A percentile compares a stretch with the other conserved stretches of the same genome.
These are phyloP conservation scores for Cyclotella atomus DNA, from an alignment of 108 stramenopile species.

Conservation along the genomic window DNA sequence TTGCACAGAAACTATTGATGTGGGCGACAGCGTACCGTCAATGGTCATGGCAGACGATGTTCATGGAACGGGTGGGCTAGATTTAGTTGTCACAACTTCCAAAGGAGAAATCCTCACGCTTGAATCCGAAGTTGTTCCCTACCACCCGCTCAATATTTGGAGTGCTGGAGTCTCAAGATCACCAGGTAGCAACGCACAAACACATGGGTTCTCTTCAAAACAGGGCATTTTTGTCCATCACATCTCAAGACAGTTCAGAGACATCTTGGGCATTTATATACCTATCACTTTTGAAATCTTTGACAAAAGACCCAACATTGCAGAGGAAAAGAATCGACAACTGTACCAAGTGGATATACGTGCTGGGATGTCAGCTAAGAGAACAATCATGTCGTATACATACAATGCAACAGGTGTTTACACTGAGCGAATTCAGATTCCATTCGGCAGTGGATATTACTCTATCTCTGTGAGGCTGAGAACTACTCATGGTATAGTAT, in stretches of 20 bases:
- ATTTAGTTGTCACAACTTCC: constrained; percentile 76
- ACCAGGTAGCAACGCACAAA: constrained; percentile 59
- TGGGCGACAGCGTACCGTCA: constrained; percentile 68
- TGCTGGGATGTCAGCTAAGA: constrained; percentile 62
- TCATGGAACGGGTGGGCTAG: constrained; percentile 74
- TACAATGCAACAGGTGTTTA: constrained; percentile 70
- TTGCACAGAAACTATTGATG: constrained; percentile 69
- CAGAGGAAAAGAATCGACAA: constrained; percentile 62
- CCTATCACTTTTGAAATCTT: constrained; percentile 85
- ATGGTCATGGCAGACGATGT: constrained; percentile 89
- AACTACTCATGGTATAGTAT: constrained; percentile 76
- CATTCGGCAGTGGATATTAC: constrained; percentile 79
- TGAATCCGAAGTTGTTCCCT: constrained; percentile 69
- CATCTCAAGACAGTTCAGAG: constrained; percentile 70
- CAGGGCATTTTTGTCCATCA: constrained; percentile 85
- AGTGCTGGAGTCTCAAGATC: constrained; percentile 69
- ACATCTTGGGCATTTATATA: constrained; percentile 79
- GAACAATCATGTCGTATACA: constrained; percentile 46
- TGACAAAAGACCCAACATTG: constrained; percentile 76
- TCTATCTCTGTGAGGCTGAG: constrained; percentile 57
- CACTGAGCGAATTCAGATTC: constrained; percentile 77
- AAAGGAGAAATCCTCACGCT: constrained; percentile 77
- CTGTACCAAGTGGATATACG: constrained; percentile 72
- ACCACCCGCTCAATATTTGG: constrained; percentile 84
- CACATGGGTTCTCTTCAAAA: constrained; percentile 79